Evolutionary conservation across 352 stramenopile species (phyloP).

Genomic region (Phytophthora cajani): DNA sequence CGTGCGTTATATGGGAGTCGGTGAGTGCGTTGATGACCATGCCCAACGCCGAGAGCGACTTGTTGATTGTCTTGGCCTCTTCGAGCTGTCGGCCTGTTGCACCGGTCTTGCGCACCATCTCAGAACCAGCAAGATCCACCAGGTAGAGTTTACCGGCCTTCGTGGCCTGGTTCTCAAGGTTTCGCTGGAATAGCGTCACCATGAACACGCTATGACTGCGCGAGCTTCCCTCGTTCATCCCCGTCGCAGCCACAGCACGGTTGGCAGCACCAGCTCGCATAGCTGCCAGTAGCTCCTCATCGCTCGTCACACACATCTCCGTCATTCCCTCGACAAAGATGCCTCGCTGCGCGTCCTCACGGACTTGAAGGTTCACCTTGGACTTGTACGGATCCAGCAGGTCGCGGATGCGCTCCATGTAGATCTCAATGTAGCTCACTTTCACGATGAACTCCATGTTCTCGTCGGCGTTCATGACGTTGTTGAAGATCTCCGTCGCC

Average conservation of each 20-base stretch:
- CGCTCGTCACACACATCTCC: conserved; percentile 93
- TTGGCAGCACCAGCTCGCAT: conserved; percentile 86
- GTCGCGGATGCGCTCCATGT: conserved; percentile 95
- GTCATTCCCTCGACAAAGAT: conserved; percentile 95
- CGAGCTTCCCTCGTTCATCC: conserved; percentile 94
- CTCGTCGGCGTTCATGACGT: conserved; percentile 86
- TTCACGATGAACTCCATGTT: conserved; percentile 94
- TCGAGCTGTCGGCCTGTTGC: conserved; percentile 92
- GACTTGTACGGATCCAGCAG: conserved; percentile 92
- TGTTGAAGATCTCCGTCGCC: conserved; percentile 88
- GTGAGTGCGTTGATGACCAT: conserved; percentile 96
- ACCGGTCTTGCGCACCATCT: conserved; percentile 95
- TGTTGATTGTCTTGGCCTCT: conserved; percentile 97
- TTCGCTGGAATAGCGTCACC: conserved; percentile 88
- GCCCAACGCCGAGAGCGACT: conserved; percentile 92
- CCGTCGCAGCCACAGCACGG: conserved; percentile 88
- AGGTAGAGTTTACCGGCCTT: conserved; percentile 93
- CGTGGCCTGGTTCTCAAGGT: conserved; percentile 87
- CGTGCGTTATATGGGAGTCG: conserved; percentile 75
- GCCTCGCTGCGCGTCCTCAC: conserved; percentile 87
- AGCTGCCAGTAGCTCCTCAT: conserved; percentile 86
- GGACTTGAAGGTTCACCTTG: conserved; percentile 91
- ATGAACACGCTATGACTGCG: conserved; percentile 94
- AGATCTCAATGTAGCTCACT: conserved; percentile 97
- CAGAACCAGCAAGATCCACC: conserved; percentile 94